Conservation (phyloP, 1,284 basidiomycete species). For the Earliella scabrosa region DNA sequence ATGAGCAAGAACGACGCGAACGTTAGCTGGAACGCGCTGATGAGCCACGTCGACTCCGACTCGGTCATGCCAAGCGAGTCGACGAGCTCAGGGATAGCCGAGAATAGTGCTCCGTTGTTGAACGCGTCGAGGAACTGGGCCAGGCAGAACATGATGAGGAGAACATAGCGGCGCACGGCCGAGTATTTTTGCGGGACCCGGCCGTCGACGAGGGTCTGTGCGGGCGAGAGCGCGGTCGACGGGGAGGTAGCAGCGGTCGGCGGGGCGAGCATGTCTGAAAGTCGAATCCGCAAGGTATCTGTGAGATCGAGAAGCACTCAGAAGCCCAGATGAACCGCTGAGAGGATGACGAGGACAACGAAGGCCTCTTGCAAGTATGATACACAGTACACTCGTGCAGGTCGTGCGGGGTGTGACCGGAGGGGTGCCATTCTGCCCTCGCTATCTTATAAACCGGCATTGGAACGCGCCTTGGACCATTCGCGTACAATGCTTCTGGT, state of each 20-base stretch:
- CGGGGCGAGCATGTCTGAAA: slow-evolving; percentile 25
- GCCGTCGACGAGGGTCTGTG: slow-evolving; percentile 33
- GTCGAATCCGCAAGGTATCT: neutral
- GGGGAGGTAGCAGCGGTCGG: slow-evolving; percentile 12
- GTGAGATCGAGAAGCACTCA: too few relatives aligned
- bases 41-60: slow-evolving; percentile 38
- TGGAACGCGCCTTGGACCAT: too few relatives aligned
- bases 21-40: slow-evolving; percentile 39
- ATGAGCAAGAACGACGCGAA: slow-evolving; percentile 39
- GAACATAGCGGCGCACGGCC: slow-evolving; percentile 31
- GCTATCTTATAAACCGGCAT: too few relatives aligned
- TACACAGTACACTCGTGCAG: too few relatives aligned
- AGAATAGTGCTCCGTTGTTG: slow-evolving; percentile 52
- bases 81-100: slow-evolving; percentile 44
- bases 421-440: too few relatives aligned
- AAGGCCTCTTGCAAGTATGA: too few relatives aligned
- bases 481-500: too few relatives aligned
- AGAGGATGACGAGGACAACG: too few relatives aligned
- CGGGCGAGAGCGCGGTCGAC: slow-evolving; percentile 26
- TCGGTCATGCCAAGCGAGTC: slow-evolving; percentile 31
- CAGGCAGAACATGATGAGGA: slow-evolving; percentile 48
- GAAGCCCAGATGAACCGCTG: too few relatives aligned
- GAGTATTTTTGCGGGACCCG: slow-evolving; percentile 32
- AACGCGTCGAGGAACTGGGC: slow-evolving; percentile 53
- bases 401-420: too few relatives aligned